Evolutionary conservation across 352 stramenopile genomes (phyloP), one percentile per base, ranked within the genome.

Genomic region (Globisporangium lucens): DNA sequence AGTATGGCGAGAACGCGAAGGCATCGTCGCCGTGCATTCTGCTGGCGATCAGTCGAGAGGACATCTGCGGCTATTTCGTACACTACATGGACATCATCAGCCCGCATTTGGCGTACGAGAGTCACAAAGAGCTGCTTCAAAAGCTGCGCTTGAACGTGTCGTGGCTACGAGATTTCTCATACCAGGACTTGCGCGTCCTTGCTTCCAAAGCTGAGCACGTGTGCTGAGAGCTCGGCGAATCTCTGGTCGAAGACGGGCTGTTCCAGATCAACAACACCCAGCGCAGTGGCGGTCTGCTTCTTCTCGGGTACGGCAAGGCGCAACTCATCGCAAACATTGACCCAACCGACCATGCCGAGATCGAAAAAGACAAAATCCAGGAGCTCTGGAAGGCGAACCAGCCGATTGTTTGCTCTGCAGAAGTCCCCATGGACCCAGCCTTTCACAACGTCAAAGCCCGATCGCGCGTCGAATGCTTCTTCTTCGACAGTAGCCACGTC

Each of bases 81-180:
- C 75, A 80, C 62, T 90, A 92, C 62, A 83, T 92, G 73, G 81
- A 91, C 61, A 79, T 90, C 33, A 77, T 92, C 56, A 73, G 67
- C 3, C 75, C 82, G 24, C 82, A 92, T 36, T 56, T 92, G n/a
- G 67, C 61, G 9, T 81, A 88, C 55, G 80, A 89, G 63, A 73
- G 61, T 15, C 71, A 78, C 61, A 85, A 80, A 22, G 79, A 90
- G 61, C 47, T 87, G 9, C 73, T 92, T 12, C 66, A 78, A 24
- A 73, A 62, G 33, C 74, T 86, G 33, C 80, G 80, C 0, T 36
- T 71, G 17, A 63, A 75, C 57, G 71, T 90, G 2, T 60, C 82
- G 15, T 90, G 76, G 70, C 72, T 89, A 9, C 64, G 27, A 0
- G 58, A 63, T 2, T 70, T 89, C 35, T 75, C 76, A n/a, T 84